phyloP scores from a whole-genome alignment of 192 early-diverging fungal species.

The Rhizophagus clarus region DNA sequence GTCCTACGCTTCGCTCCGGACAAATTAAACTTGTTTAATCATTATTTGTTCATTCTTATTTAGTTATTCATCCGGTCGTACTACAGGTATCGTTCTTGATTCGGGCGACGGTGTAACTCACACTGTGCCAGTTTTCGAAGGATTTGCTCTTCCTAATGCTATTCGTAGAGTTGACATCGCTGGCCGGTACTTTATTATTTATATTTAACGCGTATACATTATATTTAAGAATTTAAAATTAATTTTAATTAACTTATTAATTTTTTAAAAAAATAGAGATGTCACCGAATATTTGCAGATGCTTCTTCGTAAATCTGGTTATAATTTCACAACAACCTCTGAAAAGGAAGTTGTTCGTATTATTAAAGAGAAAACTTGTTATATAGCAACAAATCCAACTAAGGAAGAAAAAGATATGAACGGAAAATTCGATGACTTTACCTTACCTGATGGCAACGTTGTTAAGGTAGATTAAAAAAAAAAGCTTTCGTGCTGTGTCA shows the following conservation, averaged over 20 bases:
- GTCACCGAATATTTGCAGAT: conserved; percentile 91
- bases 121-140: conserved; percentile 94
- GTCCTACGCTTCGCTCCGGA: too few relatives aligned
- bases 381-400: conserved; percentile 82
- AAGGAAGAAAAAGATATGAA: conserved; percentile 93
- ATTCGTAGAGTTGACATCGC: conserved; percentile 93
- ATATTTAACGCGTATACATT: background rate
- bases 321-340: conserved; percentile 87
- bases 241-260: background rate
- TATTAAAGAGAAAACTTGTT: conserved; percentile 97
- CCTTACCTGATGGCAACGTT: conserved; percentile 79
- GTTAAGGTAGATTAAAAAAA: conserved; percentile 63
- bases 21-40: background rate
- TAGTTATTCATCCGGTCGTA: conserved; percentile 94
- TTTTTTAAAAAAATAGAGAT: conserved; percentile 57
- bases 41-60: background rate
- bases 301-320: conserved; percentile 89
- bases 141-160: conserved; percentile 93
- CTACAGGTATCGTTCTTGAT: conserved; percentile 96
- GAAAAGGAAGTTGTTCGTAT: conserved; percentile 95
- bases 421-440: conserved; percentile 77
- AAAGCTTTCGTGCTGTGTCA: background rate
- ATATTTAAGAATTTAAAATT: background rate
- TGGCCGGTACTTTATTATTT: conserved; percentile 52
- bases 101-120: conserved; percentile 97